Conservation (phyloP, 768 basidiomycete species). For the Flagelloscypha sp. region DNA sequence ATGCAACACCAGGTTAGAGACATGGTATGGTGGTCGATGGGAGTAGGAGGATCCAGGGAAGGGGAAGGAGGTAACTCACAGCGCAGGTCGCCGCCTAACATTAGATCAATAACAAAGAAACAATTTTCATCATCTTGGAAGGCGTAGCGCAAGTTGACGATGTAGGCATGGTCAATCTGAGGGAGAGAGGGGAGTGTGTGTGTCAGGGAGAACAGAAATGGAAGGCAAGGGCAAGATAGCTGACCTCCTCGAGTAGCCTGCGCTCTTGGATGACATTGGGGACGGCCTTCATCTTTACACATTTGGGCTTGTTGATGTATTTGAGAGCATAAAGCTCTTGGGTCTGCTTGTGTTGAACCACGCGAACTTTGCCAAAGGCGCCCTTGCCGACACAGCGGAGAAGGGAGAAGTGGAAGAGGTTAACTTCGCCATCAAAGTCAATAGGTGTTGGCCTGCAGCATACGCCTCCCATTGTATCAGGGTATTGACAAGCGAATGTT, state of each 20-base stretch:
- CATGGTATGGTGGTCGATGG: constrained; percentile 6
- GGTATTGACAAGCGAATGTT: no score
- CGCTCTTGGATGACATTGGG: constrained; percentile 97
- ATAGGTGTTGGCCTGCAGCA: no score
- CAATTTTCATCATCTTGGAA: constrained; percentile 99
- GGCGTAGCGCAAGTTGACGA: constrained; percentile 92
- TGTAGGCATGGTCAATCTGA: constrained; percentile 90
- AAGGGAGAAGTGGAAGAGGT: constrained; percentile 94
- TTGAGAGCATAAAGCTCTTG: constrained; percentile 94
- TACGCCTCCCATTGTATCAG: no score
- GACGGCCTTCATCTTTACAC: constrained; percentile 97
- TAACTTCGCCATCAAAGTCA: constrained; percentile 93
- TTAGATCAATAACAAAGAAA: constrained; percentile 95
- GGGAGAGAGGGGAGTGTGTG: constrained; percentile 6
- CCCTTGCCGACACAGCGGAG: constrained; percentile 97
- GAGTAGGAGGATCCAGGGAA: constrained; percentile 4
- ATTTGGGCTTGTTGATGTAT: constrained; percentile 98
- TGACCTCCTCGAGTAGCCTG: constrained; percentile 87
- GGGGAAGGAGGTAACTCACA: constrained; percentile 47
- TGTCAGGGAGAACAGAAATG: constrained; percentile 12
- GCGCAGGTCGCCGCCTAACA: constrained; percentile 91
- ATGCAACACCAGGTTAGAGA: constrained; percentile 1
- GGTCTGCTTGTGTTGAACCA: constrained; percentile 99
- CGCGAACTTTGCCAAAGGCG: constrained; percentile 97
- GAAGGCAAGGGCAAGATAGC: constrained; percentile 8